Percentiles rank a stretch among this genome's conserved stretches.
phyloP scores from a whole-genome alignment of 176 grass and related monocot genomes.

The Oryza australiensis region DNA sequence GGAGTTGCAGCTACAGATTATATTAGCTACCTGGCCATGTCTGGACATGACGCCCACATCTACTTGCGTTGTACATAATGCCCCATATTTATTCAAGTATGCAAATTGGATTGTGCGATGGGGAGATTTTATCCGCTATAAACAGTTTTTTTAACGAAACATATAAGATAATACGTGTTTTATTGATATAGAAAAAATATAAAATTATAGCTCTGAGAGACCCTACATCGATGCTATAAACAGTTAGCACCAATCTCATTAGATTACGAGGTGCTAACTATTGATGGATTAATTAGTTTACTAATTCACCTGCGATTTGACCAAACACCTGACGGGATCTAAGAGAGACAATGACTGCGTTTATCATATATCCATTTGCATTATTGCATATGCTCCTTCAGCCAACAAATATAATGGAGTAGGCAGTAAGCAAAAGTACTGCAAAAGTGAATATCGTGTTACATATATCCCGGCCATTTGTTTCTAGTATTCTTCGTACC shows the following conservation, averaged over 20 bases:
- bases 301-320: background rate
- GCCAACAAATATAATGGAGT: background rate
- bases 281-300: background rate
- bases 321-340: constrained; percentile 19
- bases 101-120: no score
- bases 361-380: background rate
- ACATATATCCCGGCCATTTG: background rate
- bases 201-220: no score
- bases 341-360: background rate
- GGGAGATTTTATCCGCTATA: background rate
- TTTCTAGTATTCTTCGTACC: no score
- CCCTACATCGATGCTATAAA: no score
- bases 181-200: no score
- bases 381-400: background rate
- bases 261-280: background rate
- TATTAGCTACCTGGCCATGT: no score
- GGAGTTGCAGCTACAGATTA: background rate
- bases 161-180: no score
- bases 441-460: background rate
- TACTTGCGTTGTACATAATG: no score
- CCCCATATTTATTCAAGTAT: no score
- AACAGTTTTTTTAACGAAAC: no score
- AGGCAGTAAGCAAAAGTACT: background rate
- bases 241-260: background rate
- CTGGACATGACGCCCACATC: no score